phyloP scores from a whole-genome alignment of 192 early-diverging fungal genomes.

The Cladochytrium replicatum region DNA sequence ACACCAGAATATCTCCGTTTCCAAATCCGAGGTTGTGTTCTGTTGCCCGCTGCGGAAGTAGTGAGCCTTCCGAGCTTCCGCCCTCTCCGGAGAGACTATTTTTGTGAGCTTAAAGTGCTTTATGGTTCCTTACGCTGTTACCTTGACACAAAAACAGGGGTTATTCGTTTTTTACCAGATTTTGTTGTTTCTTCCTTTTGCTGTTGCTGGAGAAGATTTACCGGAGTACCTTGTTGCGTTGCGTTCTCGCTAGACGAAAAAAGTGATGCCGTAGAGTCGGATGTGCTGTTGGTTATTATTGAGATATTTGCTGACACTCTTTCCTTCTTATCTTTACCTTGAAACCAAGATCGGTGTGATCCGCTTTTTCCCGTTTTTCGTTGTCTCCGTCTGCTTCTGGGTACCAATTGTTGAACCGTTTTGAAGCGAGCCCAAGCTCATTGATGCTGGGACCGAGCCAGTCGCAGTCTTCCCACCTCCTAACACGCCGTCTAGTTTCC shows the following conservation, averaged over 20 bases:
- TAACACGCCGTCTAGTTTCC: background rate
- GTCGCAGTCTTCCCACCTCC: background rate
- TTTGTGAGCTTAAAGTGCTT: background rate
- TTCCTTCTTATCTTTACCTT: conserved; percentile 13
- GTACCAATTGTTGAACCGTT: conserved; percentile 1
- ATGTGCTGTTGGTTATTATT: no score
- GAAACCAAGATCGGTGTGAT: conserved; percentile 55
- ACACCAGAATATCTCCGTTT: background rate
- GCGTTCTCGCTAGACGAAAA: no score
- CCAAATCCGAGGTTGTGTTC: background rate
- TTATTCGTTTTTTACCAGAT: conserved; percentile 77
- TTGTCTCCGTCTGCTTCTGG: conserved; percentile 49
- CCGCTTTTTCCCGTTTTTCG: conserved; percentile 73
- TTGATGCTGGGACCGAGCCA: background rate
- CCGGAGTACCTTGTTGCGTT: no score
- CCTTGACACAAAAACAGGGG: conserved; percentile 41
- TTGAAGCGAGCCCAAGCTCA: background rate
- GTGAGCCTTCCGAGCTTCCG: no score
- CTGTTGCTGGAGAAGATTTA: background rate
- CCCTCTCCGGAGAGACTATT: no score
- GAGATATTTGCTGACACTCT: background rate
- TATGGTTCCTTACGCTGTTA: conserved; percentile 1
- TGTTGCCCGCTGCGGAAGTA: background rate
- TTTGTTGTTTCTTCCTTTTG: conserved; percentile 59
- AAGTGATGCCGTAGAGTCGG: no score